Percentiles rank a stretch among this genome's conserved stretches.
Conservation (phyloP, 2,329 filamentous ascomycete species). For the Paraphoma chrysanthemicola region DNA sequence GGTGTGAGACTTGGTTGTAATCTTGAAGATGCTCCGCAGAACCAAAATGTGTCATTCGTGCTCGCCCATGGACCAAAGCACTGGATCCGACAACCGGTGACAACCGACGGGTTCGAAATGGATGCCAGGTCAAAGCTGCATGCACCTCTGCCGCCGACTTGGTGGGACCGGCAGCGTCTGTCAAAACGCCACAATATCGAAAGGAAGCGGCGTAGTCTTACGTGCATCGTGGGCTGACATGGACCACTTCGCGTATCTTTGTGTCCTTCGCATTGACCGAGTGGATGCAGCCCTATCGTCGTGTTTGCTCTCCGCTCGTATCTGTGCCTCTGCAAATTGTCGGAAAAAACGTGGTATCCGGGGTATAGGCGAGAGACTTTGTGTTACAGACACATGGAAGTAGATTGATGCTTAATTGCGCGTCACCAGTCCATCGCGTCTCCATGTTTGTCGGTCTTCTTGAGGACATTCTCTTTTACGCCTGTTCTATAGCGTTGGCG, state of each 20-base stretch:
- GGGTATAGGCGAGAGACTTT: not conserved
- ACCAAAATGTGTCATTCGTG: not conserved
- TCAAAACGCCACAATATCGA: constrained; percentile 37
- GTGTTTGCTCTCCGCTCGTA: constrained; percentile 1
- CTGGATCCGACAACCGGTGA: constrained; percentile 12
- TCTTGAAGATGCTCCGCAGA: no score
- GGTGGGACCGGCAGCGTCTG: constrained; percentile 10
- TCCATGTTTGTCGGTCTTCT: not conserved
- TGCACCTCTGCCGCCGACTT: constrained; percentile 4
- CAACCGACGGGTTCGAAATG: constrained; percentile 7
- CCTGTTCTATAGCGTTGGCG: not conserved
- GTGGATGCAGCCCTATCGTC: constrained; percentile 9
- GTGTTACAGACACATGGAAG: not conserved
- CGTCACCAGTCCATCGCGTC: not conserved
- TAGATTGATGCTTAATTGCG: not conserved
- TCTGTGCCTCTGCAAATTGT: not conserved
- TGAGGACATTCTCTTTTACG: not conserved
- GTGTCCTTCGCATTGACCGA: constrained; percentile 2
- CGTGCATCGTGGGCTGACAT: constrained; percentile 16
- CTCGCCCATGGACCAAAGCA: not conserved
- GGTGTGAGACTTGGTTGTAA: not conserved
- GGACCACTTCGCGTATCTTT: constrained; percentile 6
- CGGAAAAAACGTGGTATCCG: not conserved
- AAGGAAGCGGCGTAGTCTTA: constrained; percentile 14
- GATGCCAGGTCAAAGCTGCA: constrained; percentile 6